Percentiles rank a stretch among this genome's conserved stretches.
Conservation (phyloP, 2,329 filamentous ascomycete species). For the Graphiopsis chlorocephala region DNA sequence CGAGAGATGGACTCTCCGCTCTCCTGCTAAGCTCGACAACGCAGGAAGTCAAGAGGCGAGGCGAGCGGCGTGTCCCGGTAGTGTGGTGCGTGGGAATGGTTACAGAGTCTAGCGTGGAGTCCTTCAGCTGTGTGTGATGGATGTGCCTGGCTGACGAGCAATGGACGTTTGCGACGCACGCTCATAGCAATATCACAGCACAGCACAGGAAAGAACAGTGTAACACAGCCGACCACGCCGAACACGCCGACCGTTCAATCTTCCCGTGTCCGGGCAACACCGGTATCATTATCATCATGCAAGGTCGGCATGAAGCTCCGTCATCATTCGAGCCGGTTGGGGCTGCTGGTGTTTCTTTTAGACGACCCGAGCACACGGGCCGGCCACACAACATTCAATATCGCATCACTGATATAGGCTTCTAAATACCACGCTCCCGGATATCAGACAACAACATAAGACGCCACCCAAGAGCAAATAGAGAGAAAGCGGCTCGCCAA, state of each 20-base stretch:
- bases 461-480: not conserved
- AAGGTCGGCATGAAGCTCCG: not conserved
- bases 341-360: not conserved
- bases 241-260: not conserved
- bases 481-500: not conserved
- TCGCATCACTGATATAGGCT: not conserved
- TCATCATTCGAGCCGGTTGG: not conserved
- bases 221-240: not conserved
- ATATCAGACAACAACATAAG: not conserved
- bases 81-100: not conserved
- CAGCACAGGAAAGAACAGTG: not conserved
- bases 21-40: not conserved
- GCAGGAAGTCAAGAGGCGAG: not conserved
- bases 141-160: not conserved
- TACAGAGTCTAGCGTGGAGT: not conserved
- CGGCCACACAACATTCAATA: not conserved
- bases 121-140: not conserved
- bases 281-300: not conserved
- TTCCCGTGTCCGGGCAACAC: not conserved
- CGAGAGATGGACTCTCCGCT: not conserved
- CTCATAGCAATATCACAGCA: not conserved
- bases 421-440: not conserved
- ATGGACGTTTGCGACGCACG: not conserved
- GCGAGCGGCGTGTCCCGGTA: conserved; percentile 6
- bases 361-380: not conserved